These are phyloP conservation scores for Vitis labrusca DNA, from an alignment of 164 flowering plant species.

Conservation along the genomic window DNA sequence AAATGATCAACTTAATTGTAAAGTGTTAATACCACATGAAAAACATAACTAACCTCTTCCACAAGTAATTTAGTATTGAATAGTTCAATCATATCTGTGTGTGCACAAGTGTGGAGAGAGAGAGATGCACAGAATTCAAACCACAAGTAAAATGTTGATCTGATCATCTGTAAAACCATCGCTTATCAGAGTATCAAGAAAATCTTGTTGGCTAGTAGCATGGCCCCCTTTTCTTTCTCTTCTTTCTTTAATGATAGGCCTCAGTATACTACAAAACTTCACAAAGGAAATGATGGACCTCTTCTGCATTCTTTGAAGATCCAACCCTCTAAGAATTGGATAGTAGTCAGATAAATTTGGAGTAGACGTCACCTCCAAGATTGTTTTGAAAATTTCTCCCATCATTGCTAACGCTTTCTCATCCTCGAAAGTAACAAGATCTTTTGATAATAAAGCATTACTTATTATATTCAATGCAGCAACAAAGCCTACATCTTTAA, in stretches of 20 bases:
- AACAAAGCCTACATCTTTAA: conserved; percentile 21
- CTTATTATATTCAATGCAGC: conserved; percentile 25
- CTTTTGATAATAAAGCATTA: conserved; percentile 17
- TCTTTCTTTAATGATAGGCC: conserved; percentile 12
- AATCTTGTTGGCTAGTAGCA: neutral
- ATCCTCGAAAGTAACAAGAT: conserved; percentile 19
- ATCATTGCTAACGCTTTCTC: neutral
- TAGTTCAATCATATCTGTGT: neutral
- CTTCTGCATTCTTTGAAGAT: conserved; percentile 15
- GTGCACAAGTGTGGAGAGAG: no score
- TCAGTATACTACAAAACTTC: conserved; percentile 1
- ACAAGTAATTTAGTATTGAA: neutral
- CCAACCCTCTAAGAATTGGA: conserved; percentile 10
- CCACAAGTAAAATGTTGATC: conserved; percentile 27
- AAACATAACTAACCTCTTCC: no score
- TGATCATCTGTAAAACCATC: conserved; percentile 15
- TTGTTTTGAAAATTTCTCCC: neutral
- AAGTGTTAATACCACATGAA: no score
- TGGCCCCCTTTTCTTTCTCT: neutral
- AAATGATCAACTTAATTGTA: no score
- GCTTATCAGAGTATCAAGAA: conserved; percentile 3
- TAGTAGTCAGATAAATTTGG: conserved; percentile 17
- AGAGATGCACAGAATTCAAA: neutral
- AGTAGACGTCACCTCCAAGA: neutral
- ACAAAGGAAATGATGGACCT: neutral